These are phyloP conservation scores for Blumeria graminis DNA, from an alignment of 2,329 filamentous ascomycete genomes.

Conservation along the genomic window DNA sequence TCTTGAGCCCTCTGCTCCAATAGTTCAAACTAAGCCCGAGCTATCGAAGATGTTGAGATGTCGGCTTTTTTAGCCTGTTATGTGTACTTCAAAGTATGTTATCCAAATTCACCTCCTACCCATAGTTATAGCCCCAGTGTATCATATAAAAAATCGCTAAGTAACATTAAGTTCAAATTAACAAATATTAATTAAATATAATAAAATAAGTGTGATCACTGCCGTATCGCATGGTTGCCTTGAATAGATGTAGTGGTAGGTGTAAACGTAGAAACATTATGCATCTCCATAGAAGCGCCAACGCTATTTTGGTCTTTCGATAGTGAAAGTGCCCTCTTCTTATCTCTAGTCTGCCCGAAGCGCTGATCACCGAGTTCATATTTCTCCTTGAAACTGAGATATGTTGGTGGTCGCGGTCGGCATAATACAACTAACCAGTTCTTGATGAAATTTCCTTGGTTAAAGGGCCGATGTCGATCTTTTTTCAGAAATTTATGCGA, in stretches of 20 bases:
- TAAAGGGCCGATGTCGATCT: conserved; percentile 79
- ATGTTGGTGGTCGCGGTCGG: conserved; percentile 66
- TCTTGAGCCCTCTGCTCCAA: too few relatives aligned
- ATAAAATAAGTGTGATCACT: neutral
- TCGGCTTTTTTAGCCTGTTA: neutral
- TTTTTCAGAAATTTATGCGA: conserved; percentile 85
- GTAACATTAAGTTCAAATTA: neutral
- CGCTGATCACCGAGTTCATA: conserved; percentile 70
- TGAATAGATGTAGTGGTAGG: neutral
- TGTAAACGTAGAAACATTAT: conserved; percentile 7
- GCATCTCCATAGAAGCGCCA: conserved; percentile 46
- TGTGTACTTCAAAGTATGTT: neutral
- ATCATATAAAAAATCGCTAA: neutral
- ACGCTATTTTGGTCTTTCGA: conserved; percentile 25
- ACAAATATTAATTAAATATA: neutral
- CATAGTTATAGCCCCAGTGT: neutral
- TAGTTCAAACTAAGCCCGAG: too few relatives aligned
- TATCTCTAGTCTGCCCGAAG: conserved; percentile 35
- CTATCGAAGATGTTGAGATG: too few relatives aligned
- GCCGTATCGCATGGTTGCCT: neutral
- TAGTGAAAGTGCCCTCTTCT: conserved; percentile 21
- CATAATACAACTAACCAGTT: conserved; percentile 69
- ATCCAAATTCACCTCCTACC: neutral
- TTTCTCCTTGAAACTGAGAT: conserved; percentile 59
- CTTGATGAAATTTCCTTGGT: conserved; percentile 44